Evolutionary conservation across 768 basidiomycete species (phyloP).

Genomic region (Calocybe cyanea): DNA sequence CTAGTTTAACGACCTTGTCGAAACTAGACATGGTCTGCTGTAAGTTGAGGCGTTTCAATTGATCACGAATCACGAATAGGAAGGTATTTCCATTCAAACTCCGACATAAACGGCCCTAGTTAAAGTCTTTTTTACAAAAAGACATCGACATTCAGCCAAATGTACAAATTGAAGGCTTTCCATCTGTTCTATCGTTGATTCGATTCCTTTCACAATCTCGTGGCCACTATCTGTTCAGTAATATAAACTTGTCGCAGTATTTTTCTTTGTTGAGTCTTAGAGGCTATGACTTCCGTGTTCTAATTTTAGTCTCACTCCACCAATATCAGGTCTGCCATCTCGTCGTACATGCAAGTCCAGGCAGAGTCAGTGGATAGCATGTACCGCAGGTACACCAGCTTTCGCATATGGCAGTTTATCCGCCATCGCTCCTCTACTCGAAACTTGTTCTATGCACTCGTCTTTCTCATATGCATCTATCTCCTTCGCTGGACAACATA

Average conservation of each 20-base stretch:
- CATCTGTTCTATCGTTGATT: no score
- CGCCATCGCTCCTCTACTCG: slow-evolving; percentile 26
- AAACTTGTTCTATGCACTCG: slow-evolving; percentile 24
- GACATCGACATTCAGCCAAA: no score
- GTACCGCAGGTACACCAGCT: slow-evolving; percentile 8
- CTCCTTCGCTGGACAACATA: slow-evolving; percentile 20
- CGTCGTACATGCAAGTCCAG: slow-evolving; percentile 3
- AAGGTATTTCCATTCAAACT: slow-evolving; percentile 14
- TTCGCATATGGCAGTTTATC: slow-evolving; percentile 5
- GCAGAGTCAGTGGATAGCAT: slow-evolving; percentile 10
- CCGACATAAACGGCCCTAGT: slow-evolving; percentile 12
- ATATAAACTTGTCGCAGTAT: neutral
- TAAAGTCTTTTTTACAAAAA: no score
- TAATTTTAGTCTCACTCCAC: no score
- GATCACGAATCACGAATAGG: slow-evolving; percentile 15
- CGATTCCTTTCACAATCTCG: no score
- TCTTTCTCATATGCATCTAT: slow-evolving; percentile 25
- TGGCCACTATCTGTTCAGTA: no score
- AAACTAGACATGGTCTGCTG: slow-evolving; percentile 60
- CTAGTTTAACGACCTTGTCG: slow-evolving; percentile 92
- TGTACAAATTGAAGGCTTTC: no score
- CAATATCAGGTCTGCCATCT: no score
- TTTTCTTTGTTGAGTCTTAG: neutral
- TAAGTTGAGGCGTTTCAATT: slow-evolving; percentile 2
- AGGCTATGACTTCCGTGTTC: no score